Percentiles rank a stretch among this genome's conserved stretches.
These are phyloP conservation scores for Globisporangium paroecandrum DNA, from an alignment of 352 stramenopile species.

Conservation along the genomic window DNA sequence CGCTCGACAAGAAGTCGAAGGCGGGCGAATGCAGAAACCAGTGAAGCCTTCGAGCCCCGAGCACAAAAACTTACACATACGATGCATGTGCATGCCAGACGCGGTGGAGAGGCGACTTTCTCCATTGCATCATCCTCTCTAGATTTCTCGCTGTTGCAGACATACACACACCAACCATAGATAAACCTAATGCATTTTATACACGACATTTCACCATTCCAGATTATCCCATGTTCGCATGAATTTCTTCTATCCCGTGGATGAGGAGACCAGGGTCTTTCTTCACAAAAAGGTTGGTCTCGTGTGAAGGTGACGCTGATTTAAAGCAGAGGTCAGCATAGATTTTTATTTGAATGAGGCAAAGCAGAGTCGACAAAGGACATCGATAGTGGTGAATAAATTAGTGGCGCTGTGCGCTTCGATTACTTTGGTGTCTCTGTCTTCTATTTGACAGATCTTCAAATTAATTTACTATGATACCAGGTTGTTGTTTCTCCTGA, in stretches of 20 bases:
- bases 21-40: not conserved
- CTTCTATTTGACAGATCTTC: slow-evolving; percentile 10
- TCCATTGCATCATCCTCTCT: slow-evolving; percentile 1
- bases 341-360: not conserved
- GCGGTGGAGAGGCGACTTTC: not conserved
- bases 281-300: too few species aligned
- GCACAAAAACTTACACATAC: not conserved
- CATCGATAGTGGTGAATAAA: slow-evolving; percentile 15
- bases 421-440: slow-evolving; percentile 9
- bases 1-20: not conserved
- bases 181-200: not conserved
- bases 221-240: not conserved
- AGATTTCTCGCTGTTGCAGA: slow-evolving; percentile 6
- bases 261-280: too few species aligned
- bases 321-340: not conserved
- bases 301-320: not conserved
- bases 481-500: slow-evolving; percentile 6
- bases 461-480: slow-evolving; percentile 17
- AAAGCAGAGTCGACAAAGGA: not conserved
- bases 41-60: not conserved
- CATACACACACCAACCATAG: slow-evolving; percentile 6
- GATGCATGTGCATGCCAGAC: slow-evolving; percentile 1
- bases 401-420: slow-evolving; percentile 8
- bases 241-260: not conserved
- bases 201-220: not conserved